phyloP scores from a whole-genome alignment of 345 rosid species.

The Linum usitatissimum region DNA sequence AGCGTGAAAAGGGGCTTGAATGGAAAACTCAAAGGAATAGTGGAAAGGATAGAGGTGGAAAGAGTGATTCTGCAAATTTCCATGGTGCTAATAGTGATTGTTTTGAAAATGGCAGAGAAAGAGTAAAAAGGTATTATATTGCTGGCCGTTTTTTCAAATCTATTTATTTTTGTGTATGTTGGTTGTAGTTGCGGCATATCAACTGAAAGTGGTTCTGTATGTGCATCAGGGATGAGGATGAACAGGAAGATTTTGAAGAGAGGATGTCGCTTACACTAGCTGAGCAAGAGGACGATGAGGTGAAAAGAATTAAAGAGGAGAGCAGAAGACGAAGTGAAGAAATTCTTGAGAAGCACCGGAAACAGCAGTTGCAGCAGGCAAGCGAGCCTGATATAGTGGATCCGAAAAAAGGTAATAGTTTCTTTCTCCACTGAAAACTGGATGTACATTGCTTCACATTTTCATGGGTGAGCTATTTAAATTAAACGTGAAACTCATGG shows the following conservation, averaged over 20 bases:
- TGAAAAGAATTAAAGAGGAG: slow-evolving; percentile 79
- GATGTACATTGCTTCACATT: background rate
- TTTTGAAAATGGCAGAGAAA: slow-evolving; percentile 24
- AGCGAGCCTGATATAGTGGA: slow-evolving; percentile 24
- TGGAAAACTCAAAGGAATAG: slow-evolving; percentile 30
- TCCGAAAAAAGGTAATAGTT: slow-evolving; percentile 32
- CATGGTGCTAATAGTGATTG: slow-evolving; percentile 26
- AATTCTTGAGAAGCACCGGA: slow-evolving; percentile 62
- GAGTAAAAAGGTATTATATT: slow-evolving; percentile 31
- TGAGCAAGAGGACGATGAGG: slow-evolving; percentile 75
- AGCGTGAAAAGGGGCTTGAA: slow-evolving; percentile 26
- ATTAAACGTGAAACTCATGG: no score
- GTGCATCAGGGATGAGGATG: slow-evolving; percentile 43
- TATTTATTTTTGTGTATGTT: slow-evolving; percentile 1
- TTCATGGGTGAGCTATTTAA: background rate
- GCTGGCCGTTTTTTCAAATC: background rate
- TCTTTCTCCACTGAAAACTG: background rate
- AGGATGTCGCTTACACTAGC: slow-evolving; percentile 43
- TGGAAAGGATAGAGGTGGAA: slow-evolving; percentile 35
- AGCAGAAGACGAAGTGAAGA: slow-evolving; percentile 81
- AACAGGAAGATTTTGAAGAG: slow-evolving; percentile 56
- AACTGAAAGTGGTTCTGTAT: background rate
- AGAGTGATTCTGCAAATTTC: slow-evolving; percentile 19
- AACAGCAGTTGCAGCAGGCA: slow-evolving; percentile 40
- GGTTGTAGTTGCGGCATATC: no score